Conservation (phyloP, 768 basidiomycete species). For the Strobilomyces dryophilus region DNA sequence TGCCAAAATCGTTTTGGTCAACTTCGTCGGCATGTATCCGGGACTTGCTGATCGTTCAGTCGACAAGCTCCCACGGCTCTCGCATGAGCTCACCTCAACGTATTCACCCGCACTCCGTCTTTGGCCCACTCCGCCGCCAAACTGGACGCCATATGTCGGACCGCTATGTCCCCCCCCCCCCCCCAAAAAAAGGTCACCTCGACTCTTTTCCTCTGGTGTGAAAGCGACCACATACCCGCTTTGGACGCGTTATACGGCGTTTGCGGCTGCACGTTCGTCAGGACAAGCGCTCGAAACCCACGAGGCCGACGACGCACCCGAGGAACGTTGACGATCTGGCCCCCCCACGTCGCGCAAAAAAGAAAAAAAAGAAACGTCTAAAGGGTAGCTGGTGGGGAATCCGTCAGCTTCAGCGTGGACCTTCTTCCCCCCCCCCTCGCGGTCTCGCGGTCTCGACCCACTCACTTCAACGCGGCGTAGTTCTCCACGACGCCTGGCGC, state of each 20-base stretch:
- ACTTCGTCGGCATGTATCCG: slow-evolving; percentile 91
- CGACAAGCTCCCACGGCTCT: neutral
- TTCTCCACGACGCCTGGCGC: slow-evolving; percentile 81
- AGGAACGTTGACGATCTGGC: slow-evolving; percentile 82
- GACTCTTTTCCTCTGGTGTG: neutral
- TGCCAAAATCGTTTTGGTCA: slow-evolving; percentile 79
- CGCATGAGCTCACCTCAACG: slow-evolving; percentile 48
- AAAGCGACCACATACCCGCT: slow-evolving; percentile 50
- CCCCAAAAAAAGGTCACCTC: slow-evolving; percentile 12
- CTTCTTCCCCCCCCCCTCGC: too few relatives aligned
- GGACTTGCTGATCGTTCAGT: slow-evolving; percentile 45
- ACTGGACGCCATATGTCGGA: slow-evolving; percentile 90
- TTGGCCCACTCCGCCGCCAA: slow-evolving; percentile 96
- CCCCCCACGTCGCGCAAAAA: too few relatives aligned
- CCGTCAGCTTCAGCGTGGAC: too few relatives aligned
- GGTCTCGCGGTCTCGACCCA: slow-evolving; percentile 13
- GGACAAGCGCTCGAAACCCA: neutral
- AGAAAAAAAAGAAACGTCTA: too few relatives aligned
- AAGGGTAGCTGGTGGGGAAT: too few relatives aligned
- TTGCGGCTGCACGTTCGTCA: slow-evolving; percentile 53
- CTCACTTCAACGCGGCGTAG: slow-evolving; percentile 79
- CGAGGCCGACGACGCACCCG: slow-evolving; percentile 48
- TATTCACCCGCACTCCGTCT: slow-evolving; percentile 81
- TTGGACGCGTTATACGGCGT: slow-evolving; percentile 96
- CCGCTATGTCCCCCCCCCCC: slow-evolving; percentile 52